These are phyloP conservation scores for Meyerozyma smithsonii DNA, from an alignment of 1,139 yeast species.

Conservation along the genomic window DNA sequence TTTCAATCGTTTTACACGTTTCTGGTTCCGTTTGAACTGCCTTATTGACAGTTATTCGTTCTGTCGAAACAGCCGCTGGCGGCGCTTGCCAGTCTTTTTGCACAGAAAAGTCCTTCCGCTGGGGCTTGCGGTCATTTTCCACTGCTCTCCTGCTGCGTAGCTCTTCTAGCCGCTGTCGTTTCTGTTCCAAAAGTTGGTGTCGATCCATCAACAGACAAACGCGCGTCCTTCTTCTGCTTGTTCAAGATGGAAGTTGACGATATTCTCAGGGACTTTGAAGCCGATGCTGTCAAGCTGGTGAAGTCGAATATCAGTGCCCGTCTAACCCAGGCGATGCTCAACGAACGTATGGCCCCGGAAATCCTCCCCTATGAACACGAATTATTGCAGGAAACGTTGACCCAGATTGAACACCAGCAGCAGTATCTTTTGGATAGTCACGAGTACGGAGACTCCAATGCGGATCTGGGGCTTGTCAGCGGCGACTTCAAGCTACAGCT, in stretches of 20 bases:
- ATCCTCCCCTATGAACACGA: constrained; percentile 64
- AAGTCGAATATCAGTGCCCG: constrained; percentile 30
- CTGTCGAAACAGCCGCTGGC: constrained; percentile 9
- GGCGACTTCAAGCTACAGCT: constrained; percentile 73
- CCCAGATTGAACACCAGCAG: constrained; percentile 61
- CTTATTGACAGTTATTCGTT: constrained; percentile 24
- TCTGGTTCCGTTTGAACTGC: constrained; percentile 20
- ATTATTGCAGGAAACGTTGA: constrained; percentile 53
- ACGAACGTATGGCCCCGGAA: constrained; percentile 84
- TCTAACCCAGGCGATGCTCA: constrained; percentile 68
- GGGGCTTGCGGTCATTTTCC: constrained; percentile 5
- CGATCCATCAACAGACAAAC: constrained; percentile 26
- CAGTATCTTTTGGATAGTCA: constrained; percentile 64
- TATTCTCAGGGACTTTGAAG: constrained; percentile 60
- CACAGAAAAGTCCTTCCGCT: constrained; percentile 12
- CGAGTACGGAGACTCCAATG: constrained; percentile 43
- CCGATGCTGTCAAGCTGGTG: constrained; percentile 14
- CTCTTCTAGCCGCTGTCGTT: constrained; percentile 41
- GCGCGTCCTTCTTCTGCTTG: constrained; percentile 14
- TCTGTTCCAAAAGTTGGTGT: constrained; percentile 37
- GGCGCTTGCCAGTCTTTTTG: neutral
- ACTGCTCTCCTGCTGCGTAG: constrained; percentile 26
- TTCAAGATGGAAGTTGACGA: constrained; percentile 58
- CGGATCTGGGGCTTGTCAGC: constrained; percentile 34
- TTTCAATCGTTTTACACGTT: constrained; percentile 1